Base-by-base conservation (phyloP, 352 stramenopile genomes). In the Pythium dissimile region DNA sequence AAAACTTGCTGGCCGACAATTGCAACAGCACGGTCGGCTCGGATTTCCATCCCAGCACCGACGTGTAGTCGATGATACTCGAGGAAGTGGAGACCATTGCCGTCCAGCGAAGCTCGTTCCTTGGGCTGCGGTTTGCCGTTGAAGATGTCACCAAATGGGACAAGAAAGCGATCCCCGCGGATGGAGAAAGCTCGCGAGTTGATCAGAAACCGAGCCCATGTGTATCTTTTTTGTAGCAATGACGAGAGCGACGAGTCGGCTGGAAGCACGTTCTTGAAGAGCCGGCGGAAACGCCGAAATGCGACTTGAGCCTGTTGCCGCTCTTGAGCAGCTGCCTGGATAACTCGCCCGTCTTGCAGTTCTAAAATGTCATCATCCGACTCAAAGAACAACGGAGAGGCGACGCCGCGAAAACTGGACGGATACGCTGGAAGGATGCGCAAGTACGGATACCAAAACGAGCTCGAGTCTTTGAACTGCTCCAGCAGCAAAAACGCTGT, bases 111-210 rank as follows among this genome's bases (percentile, higher is more conserved):
- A 11, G 38, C 18, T 2, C 32, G 43, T 31, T 72, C 10, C 20
- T 41, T 27, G 16, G 58, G 56, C 35, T 92, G 75, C 0, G 66
- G 34, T 30, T 79, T 45, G 20, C 86, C 89, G 50, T 97, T 97
- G 56, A 95, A 92, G 23, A 96, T 72, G 54, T 96, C 88, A 2
- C 80, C 88, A 64, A 95, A 92, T 15, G 88, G 89, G n/a, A 92
- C 84, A 15, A 97, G 61, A 27, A 77, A 80, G 3, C 86, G 86
- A 12, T 82, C 39, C 1, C 88, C 88, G 16, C 51, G 66, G 48
- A 96, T 88, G 0, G 85, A 87, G 57, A 96, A 88, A 3, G 83
- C 88, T 20, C 89, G 71, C 1, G 82, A 94, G 48, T 80, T 86
- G 18, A 95, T 42, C 31, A 89, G 60, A 8, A 87, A 89, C 1